Conservation (phyloP, 805 yeast species). For the Yarrowia hollandica region DNA sequence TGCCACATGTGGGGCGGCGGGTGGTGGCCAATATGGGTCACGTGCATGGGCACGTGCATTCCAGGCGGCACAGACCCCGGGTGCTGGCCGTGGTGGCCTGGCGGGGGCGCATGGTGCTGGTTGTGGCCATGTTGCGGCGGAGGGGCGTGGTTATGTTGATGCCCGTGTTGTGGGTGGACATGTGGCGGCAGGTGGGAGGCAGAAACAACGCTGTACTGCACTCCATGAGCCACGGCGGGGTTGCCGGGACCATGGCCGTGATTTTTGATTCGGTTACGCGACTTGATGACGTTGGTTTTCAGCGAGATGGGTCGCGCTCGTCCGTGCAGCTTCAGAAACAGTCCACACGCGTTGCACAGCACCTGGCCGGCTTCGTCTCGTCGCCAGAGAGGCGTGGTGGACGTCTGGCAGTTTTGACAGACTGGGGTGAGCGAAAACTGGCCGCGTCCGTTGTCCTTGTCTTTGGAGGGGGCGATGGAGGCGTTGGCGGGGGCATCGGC, state of each 20-base stretch:
- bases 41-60: constrained; percentile 28
- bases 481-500: neutral
- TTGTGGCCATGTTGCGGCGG: neutral
- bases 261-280: constrained; percentile 74
- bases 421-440: constrained; percentile 22
- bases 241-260: constrained; percentile 20
- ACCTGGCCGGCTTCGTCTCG: constrained; percentile 90
- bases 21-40: constrained; percentile 29
- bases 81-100: neutral
- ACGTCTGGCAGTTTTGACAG: constrained; percentile 88
- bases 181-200: constrained; percentile 23
- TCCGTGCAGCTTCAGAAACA: constrained; percentile 85
- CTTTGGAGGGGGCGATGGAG: constrained; percentile 3
- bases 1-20: constrained; percentile 22
- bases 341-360: constrained; percentile 91
- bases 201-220: constrained; percentile 5
- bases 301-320: constrained; percentile 87
- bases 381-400: constrained; percentile 94
- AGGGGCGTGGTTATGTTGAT: too few relatives aligned
- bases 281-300: constrained; percentile 89
- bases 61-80: too few relatives aligned
- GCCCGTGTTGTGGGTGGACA: constrained; percentile 14
- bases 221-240: constrained; percentile 12
- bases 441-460: constrained; percentile 15
- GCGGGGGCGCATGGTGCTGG: neutral